Evolutionary conservation across 2,329 filamentous ascomycete genomes (phyloP), one percentile per base, ranked within the genome.

Genomic region (Calonectria pteridis): DNA sequence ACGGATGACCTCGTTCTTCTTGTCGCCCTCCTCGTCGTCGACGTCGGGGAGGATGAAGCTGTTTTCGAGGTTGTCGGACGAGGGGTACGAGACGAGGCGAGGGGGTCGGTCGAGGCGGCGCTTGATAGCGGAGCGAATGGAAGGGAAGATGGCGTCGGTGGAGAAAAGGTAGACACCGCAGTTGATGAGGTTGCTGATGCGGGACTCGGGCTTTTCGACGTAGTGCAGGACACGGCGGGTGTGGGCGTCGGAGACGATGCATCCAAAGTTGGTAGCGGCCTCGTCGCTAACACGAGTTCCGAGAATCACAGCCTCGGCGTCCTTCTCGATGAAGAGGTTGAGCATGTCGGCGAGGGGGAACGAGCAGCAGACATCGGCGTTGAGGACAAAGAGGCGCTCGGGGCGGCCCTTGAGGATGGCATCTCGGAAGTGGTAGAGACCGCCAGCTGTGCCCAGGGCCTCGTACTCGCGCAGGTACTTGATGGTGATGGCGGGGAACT

Each of bases 111-210:
- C 95, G 80, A 94, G 93, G 84, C 96, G 95, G 82, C 95, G 95
- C 90, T 98, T 98, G 87, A 98, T 98, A 80, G 96, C 96, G 78
- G 91, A 95, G 84, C 93, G 93, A 85, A 99, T 98, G 79, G 95
- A 94, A 77, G 96, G 96, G 91, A 98, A 98, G 88, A 98, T 98
- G 85, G 93, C 95, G 80, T 98, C 95, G 76, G 96, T 97, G 77
- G 94, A 92, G 86, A 99, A 99, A 81, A 98, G 94, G 88, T 98
- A 99, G 82, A 99, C 96, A 81, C 97, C 97, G 86, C 97, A 98
- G 90, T 98, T 99, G 90, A 99, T 99, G 79, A 99, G 90, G 88
- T 98, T 98, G 83, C 94, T 97, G 86, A 99, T 98, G 86, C 98
- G 94, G 70, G 94, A 95, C 86, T 99, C 96, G 78, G 97, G 97